Base-by-base conservation (phyloP, 805 yeast species). In the Candida tibetensis region DNA sequence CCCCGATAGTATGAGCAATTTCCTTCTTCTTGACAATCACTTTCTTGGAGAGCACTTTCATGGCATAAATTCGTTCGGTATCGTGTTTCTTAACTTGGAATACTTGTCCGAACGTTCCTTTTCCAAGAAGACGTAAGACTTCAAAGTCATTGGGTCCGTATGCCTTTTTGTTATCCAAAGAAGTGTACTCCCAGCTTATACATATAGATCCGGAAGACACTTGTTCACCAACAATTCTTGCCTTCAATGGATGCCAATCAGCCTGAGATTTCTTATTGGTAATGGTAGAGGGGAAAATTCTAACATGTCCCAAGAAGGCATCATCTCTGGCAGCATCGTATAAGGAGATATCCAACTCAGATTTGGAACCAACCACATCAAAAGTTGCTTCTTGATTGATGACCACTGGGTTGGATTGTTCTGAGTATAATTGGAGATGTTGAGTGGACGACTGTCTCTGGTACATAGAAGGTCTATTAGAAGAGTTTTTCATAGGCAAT, bases 61-160 rank as follows among this genome's bases (percentile, higher is more conserved):
- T 93, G 28, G 99, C 99, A 60, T 93, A 93, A 41, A 93, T 84
- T 52, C 97, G 78, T 42, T 79, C 77, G 5, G 95, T 88, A 58
- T 93, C 98, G 49, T 75, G 76, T 74, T 91, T 93, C 46, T 84
- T 81, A 30, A 93, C 99, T 68, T 93, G 99, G 64, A 84, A 93
- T 26, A 91, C 99, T 67, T 88, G 96, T 22, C 99, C 99, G 71
- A 91, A 91, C 1, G 98, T 93, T 38, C 99, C 99, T 58, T 88
- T 89, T 44, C 99, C 99, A 44, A 91, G 71, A 37, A 91, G 71
- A 55, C 96, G 75, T 52, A 93, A 76, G 13, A 91, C 88, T 60
- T 90, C 96, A 62, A 93, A 93, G 64, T 93, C 98, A 36, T 82
- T 83, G 4, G 99, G 99, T 1, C 96, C 96, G 55, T 83, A 86